Base-by-base conservation (phyloP, 2,329 filamentous ascomycete species). In the Apiospora aurea region DNA sequence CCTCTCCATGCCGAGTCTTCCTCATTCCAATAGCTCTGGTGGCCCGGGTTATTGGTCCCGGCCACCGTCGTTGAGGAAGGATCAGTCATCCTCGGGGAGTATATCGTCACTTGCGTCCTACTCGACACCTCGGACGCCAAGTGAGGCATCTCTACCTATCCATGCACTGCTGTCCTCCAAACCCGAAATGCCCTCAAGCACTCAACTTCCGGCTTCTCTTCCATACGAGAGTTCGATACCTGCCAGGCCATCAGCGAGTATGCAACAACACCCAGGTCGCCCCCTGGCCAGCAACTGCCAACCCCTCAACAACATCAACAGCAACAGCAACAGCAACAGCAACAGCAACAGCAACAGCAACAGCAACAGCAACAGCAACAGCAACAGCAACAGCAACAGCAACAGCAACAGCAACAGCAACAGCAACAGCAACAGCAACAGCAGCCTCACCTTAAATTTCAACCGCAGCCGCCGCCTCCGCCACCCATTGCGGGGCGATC, bases 91-190 rank as follows among this genome's bases (percentile, higher is more conserved):
- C 4, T 80, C 75, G 21, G 83, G 83, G 44, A 87, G 84, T 67
- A 78, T 81, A 53, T 81, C 81, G 1, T 85, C 86, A 2, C 77
- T 80, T 2, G 83, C 80, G 18, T 84, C 85, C 1, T 81, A 80
- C 29, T 77, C 79, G 34, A 78, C 79, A n/a, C 81, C 84, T 2
- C 82, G 87, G 57, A 85, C 85, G 5, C 83, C 85, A 0, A 83
- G 85, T 67, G 88, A 89, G 49, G 84, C 86, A 0, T 82, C 86
- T 0, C 75, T 90, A 14, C 87, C 88, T 1, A 89, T 90, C 34
- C 87, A 89, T 74, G 84, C 87, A 0, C 80, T 90, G 0, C 79
- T 90, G 26, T 83, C 83, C 2, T 83, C 84, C 29, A 84, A 84
- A 72, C 75, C 78, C 11, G 72, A 80, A 16, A 68, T 34, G 41